Conservation (phyloP, 129 eudicot species). For the Ambrosia trifida region DNA sequence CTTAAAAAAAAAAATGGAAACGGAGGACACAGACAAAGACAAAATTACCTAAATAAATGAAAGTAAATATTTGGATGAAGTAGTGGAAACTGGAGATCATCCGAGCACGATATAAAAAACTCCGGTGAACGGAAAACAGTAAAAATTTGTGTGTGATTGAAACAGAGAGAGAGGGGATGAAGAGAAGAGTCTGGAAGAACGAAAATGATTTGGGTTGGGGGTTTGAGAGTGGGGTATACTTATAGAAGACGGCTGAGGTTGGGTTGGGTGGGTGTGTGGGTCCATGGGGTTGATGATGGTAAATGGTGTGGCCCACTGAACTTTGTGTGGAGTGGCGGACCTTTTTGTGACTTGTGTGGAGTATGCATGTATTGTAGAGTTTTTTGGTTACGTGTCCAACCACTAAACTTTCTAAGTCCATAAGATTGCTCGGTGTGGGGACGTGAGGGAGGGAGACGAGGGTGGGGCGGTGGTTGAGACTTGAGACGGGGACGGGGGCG, state of each 20-base stretch:
- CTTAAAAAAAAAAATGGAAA: neutral
- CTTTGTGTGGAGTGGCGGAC: neutral
- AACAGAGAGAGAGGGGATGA: neutral
- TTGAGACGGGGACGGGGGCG: too few species aligned
- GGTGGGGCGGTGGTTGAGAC: too few species aligned
- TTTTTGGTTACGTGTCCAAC: too few species aligned
- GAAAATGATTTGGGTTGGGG: neutral
- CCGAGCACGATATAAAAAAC: conserved; percentile 14
- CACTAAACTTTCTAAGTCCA: too few species aligned
- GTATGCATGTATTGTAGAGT: too few species aligned
- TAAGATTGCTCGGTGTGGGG: too few species aligned
- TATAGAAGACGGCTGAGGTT: neutral
- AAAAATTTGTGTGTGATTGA: neutral
- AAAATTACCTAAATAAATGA: too few species aligned
- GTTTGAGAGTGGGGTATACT: conserved; percentile 21
- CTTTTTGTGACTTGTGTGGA: too few species aligned
- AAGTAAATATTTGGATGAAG: conserved; percentile 2
- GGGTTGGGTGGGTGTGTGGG: conserved; percentile 14
- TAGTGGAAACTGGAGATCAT: neutral
- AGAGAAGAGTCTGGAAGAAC: conserved; percentile 33
- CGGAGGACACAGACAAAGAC: neutral
- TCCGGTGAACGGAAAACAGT: conserved; percentile 10
- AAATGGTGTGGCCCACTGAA: neutral
- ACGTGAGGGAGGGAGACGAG: too few species aligned
- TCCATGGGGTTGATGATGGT: neutral